Percentiles rank a stretch among this genome's conserved stretches.
These are phyloP conservation scores for Ophiostoma sp. DNA, from an alignment of 2,329 filamentous ascomycete genomes.

Conservation along the genomic window DNA sequence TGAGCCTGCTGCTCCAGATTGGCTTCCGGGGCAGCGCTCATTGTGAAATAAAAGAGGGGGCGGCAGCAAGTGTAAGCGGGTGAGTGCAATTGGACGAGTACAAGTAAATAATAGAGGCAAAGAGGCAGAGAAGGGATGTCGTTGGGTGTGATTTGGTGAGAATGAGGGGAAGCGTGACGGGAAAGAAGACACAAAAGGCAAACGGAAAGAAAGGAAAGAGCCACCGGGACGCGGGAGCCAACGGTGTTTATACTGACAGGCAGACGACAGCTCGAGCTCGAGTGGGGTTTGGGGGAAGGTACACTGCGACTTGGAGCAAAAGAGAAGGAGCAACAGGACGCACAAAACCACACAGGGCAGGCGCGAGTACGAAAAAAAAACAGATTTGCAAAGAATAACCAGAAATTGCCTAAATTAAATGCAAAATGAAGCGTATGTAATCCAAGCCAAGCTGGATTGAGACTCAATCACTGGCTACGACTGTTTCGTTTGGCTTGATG, in stretches of 20 bases:
- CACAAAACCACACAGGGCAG: slow-evolving; percentile 5
- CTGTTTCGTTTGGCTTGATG: background rate
- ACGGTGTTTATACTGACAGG: slow-evolving; percentile 5
- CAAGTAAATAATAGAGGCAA: no score
- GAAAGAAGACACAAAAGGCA: background rate
- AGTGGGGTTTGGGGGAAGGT: background rate
- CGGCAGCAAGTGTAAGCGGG: background rate
- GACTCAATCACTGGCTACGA: background rate
- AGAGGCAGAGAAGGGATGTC: background rate
- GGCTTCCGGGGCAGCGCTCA: slow-evolving; percentile 23
- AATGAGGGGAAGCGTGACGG: slow-evolving; percentile 2
- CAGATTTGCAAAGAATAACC: background rate
- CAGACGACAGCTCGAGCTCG: background rate
- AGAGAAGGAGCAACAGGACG: background rate
- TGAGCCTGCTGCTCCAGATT: slow-evolving; percentile 21
- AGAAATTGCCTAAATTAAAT: slow-evolving; percentile 13
- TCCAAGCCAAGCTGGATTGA: background rate
- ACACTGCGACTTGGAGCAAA: background rate
- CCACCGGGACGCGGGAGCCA: background rate
- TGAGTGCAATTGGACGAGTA: background rate
- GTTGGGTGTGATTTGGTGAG: slow-evolving; percentile 11
- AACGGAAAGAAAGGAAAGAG: background rate
- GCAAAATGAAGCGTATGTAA: slow-evolving; percentile 4
- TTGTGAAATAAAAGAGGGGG: slow-evolving; percentile 12
- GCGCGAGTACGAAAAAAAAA: slow-evolving; percentile 12